A percentile compares a stretch with the other conserved stretches of the same genome.
phyloP scores from a whole-genome alignment of 805 yeast species.

The Suhomyces sp. region DNA sequence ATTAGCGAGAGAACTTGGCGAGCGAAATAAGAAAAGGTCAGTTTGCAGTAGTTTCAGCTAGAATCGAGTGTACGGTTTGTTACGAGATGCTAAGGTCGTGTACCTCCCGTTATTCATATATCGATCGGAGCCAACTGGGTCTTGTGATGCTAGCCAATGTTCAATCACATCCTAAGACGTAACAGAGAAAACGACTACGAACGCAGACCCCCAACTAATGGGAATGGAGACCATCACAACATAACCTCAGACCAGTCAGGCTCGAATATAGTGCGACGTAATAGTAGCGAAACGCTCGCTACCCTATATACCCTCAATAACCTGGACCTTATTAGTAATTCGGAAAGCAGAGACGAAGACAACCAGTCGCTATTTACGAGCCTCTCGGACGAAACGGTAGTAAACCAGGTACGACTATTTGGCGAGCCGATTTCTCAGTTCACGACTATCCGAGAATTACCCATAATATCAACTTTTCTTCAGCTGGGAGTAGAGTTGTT shows the following conservation, averaged over 20 bases:
- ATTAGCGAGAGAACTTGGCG: not conserved
- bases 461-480: constrained; percentile 19
- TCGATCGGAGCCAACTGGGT: not conserved
- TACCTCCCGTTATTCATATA: not conserved
- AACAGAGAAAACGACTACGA: not conserved
- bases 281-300: constrained; percentile 7
- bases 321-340: not conserved
- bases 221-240: not conserved
- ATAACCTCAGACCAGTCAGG: not conserved
- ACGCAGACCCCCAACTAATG: not conserved
- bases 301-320: constrained; percentile 9
- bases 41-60: not conserved
- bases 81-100: not conserved
- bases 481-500: constrained; percentile 19
- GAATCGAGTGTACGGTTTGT: not conserved
- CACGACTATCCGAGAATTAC: constrained; percentile 11
- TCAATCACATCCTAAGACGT: not conserved
- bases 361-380: not conserved
- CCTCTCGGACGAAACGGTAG: constrained; percentile 20
- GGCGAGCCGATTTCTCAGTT: constrained; percentile 10
- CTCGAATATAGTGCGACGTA: constrained; percentile 3
- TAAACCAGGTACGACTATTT: constrained; percentile 14
- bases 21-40: not conserved
- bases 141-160: not conserved
- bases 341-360: not conserved